Percentiles rank a stretch among this genome's conserved stretches.
phyloP scores from a whole-genome alignment of 2,329 filamentous ascomycete species.

The Sporothrix brunneoviolacea region DNA sequence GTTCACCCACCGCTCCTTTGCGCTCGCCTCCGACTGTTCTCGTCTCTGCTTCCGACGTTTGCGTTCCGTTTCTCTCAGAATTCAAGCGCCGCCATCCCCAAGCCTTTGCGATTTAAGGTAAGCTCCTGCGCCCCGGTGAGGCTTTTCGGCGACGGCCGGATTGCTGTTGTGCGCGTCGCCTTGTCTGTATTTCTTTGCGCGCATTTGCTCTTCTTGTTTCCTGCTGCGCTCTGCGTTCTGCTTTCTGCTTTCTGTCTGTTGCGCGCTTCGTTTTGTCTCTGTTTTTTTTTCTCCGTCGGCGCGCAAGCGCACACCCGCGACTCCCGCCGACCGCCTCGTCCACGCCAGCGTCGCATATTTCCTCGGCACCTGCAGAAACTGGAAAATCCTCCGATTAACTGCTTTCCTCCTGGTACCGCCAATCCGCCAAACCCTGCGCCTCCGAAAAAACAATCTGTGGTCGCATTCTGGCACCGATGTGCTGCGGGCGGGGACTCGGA shows the following conservation, averaged over 20 bases:
- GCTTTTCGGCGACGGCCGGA: no score
- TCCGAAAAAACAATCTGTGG: no score
- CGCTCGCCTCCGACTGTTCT: neutral
- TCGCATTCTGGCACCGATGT: no score
- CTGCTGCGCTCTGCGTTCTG: slow-evolving; percentile 1
- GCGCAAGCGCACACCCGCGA: neutral
- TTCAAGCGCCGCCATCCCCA: neutral
- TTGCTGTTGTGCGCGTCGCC: neutral
- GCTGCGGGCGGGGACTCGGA: no score
- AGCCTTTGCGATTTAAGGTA: neutral
- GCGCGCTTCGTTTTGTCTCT: neutral
- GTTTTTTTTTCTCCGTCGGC: neutral
- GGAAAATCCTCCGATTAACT: no score
- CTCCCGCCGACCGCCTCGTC: no score
- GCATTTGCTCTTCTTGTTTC: no score
- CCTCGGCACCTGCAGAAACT: no score
- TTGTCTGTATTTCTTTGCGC: neutral
- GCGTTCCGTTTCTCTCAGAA: neutral
- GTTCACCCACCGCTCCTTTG: no score
- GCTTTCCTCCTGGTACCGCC: no score
- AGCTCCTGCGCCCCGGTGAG: neutral
- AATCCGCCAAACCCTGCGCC: no score
- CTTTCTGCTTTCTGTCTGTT: neutral
- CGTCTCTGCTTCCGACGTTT: neutral
- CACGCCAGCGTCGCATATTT: no score